Conservation (phyloP, 305 asterid species). For the Fraxinus latifolia region DNA sequence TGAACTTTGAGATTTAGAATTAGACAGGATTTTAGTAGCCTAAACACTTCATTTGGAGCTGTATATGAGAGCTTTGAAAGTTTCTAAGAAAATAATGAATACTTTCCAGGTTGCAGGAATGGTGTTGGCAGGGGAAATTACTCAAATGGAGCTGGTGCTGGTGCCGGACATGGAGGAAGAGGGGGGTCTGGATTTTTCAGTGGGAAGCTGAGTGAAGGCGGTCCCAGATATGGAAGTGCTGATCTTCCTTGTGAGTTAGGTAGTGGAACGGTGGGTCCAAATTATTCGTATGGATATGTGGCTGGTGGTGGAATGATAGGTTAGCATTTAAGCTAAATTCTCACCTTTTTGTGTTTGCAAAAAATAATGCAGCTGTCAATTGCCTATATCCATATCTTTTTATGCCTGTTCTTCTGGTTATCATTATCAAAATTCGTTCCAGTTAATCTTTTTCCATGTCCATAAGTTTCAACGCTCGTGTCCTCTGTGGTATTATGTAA, state of each 20-base stretch:
- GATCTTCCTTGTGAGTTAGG: slow-evolving; percentile 97
- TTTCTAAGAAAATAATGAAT: slow-evolving; percentile 29
- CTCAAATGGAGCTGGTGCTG: slow-evolving; percentile 90
- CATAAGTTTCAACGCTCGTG: not conserved
- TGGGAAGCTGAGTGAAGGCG: slow-evolving; percentile 79
- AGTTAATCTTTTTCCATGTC: slow-evolving; percentile 10
- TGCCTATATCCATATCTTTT: not conserved
- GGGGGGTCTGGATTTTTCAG: slow-evolving; percentile 86
- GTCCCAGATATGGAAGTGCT: slow-evolving; percentile 76
- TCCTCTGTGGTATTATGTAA: slow-evolving; percentile 1
- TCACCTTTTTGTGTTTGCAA: not conserved
- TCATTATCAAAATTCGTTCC: slow-evolving; percentile 4
- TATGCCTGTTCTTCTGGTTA: slow-evolving; percentile 13
- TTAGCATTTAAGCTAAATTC: slow-evolving; percentile 31
- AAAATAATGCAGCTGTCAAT: slow-evolving; percentile 10
- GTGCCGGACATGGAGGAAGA: slow-evolving; percentile 98
- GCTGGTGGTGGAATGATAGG: slow-evolving; percentile 98
- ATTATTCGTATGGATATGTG: slow-evolving; percentile 63
- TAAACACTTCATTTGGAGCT: not conserved
- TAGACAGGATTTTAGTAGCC: not conserved
- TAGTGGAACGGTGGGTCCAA: slow-evolving; percentile 78
- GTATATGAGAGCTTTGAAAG: slow-evolving; percentile 18
- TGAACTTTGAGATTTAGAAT: slow-evolving; percentile 19
- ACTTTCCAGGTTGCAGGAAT: slow-evolving; percentile 71
- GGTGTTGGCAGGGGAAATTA: slow-evolving; percentile 95